A percentile compares a stretch with the other conserved stretches of the same genome.
These are phyloP conservation scores for Henckelia pumila DNA, from an alignment of 257 asterid species.

Conservation along the genomic window DNA sequence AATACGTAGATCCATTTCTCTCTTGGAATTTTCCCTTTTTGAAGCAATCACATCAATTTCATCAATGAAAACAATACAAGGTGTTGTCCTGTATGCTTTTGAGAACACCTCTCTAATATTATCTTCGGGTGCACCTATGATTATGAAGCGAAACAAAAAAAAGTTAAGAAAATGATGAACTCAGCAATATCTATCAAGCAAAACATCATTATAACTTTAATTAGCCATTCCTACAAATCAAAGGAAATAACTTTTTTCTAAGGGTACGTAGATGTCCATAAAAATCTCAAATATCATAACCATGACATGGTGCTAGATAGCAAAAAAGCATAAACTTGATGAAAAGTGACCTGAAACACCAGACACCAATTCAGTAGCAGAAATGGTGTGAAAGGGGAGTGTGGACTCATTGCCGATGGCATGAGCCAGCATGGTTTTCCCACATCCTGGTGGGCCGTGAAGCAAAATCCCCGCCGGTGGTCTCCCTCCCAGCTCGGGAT, in stretches of 20 bases:
- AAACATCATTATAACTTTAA: no score
- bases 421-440: constrained; percentile 85
- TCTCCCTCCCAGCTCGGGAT: constrained; percentile 67
- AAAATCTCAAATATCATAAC: no score
- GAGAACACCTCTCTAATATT: constrained; percentile 72
- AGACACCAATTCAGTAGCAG: constrained; percentile 91
- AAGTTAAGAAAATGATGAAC: constrained; percentile 16
- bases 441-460: no score
- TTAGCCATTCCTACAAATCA: no score
- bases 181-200: neutral
- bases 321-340: no score
- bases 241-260: no score
- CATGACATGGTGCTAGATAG: no score
- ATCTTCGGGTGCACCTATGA: constrained; percentile 88
- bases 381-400: constrained; percentile 68
- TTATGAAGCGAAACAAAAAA: neutral
- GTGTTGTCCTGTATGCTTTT: constrained; percentile 77
- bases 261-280: no score
- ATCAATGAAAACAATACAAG: constrained; percentile 90
- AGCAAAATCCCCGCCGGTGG: constrained; percentile 88
- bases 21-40: constrained; percentile 71
- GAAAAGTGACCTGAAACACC: constrained; percentile 77
- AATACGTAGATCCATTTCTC: constrained; percentile 85
- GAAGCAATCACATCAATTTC: constrained; percentile 94
- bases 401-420: constrained; percentile 94